A percentile compares a stretch with the other conserved stretches of the same genome.
Evolutionary conservation across 164 flowering plant genomes (phyloP).

Genomic region (Vitis labrusca): DNA sequence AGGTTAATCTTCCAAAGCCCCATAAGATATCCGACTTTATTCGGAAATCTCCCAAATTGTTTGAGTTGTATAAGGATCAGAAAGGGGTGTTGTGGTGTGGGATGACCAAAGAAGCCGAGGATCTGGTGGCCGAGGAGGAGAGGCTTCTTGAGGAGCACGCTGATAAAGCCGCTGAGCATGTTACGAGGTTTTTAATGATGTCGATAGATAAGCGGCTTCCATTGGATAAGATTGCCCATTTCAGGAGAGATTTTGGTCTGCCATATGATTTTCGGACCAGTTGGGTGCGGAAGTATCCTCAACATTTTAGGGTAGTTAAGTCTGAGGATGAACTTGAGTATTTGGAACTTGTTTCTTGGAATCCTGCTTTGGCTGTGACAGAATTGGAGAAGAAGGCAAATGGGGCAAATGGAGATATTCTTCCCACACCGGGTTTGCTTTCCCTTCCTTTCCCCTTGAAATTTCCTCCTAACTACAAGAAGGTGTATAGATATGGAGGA

Average conservation of each 20-base stretch:
- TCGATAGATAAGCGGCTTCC: conserved; percentile 61
- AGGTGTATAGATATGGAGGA: conserved; percentile 56
- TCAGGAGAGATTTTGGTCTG: conserved; percentile 83
- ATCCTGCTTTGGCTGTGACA: conserved; percentile 85
- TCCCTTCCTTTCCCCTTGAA: conserved; percentile 80
- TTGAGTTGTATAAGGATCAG: conserved; percentile 75
- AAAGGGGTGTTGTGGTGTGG: conserved; percentile 82
- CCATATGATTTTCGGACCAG: conserved; percentile 67
- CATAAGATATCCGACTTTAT: conserved; percentile 71
- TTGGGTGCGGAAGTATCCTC: conserved; percentile 69
- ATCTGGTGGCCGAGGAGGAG: conserved; percentile 66
- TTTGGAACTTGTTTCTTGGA: conserved; percentile 83
- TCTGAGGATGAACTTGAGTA: conserved; percentile 51
- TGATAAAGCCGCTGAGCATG: conserved; percentile 68
- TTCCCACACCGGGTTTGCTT: conserved; percentile 62
- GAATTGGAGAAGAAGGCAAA: conserved; percentile 74
- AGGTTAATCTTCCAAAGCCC: conserved; percentile 74
- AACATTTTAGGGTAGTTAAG: conserved; percentile 59
- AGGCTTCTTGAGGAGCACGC: conserved; percentile 41
- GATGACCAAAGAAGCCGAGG: conserved; percentile 70
- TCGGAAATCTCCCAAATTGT: conserved; percentile 71
- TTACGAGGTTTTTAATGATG: conserved; percentile 87
- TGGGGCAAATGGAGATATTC: conserved; percentile 25
- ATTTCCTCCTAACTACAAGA: conserved; percentile 72
- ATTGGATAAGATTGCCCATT: conserved; percentile 77